Base-by-base conservation (phyloP, 441 rosid species). In the Kokia cookei region DNA sequence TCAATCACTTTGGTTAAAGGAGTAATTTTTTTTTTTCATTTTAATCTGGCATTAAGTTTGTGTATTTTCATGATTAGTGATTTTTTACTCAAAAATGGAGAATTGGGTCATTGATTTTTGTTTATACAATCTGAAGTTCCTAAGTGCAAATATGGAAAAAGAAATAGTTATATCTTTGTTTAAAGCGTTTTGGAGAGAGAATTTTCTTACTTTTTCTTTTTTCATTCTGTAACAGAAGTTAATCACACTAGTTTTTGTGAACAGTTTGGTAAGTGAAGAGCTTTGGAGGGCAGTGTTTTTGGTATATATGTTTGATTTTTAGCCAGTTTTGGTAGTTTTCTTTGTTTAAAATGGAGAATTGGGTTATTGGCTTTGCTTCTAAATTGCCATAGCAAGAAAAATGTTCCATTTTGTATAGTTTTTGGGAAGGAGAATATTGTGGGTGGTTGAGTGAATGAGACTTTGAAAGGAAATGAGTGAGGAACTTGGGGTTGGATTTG, bases 391-490 rank as follows among this genome's bases (percentile, higher is more conserved):
- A 72, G 37, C 13, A 19, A 27, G 1, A 43, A 35, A 55, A 42
- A 37, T 40, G 35, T 1, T 58, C 5, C 10, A n/a, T 15, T 2
- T 47, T 26, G 32, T 47, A 27, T 5, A 2, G 17, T 29, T 27
- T 58, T n/a, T 29, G 47, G 59, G 73, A 37, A 54, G 26, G 50
- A 71, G n/a, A 45, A 50, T 35, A 69, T 35, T 2, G 47, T 9
- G 27, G 11, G 48, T 24, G 75, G 68, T 73, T 15, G 65, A 65
- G 67, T 79, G 79, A 60, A 68, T 62, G 74, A 67, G 65, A 47
- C 57, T 62, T 59, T 64, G 26, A 62, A 24, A 72, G 72, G 78
- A 81, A 71, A 76, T 86, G 90, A 84, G 76, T 74, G 76, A 79
- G 75, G n/a, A 32, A 53, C 17, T 66, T 47, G 48, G 55, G n/a